Evolutionary conservation across 139 green algal species (phyloP), one percentile per base, ranked within the genome.

Genomic region (Chlorella sorokiniana): DNA sequence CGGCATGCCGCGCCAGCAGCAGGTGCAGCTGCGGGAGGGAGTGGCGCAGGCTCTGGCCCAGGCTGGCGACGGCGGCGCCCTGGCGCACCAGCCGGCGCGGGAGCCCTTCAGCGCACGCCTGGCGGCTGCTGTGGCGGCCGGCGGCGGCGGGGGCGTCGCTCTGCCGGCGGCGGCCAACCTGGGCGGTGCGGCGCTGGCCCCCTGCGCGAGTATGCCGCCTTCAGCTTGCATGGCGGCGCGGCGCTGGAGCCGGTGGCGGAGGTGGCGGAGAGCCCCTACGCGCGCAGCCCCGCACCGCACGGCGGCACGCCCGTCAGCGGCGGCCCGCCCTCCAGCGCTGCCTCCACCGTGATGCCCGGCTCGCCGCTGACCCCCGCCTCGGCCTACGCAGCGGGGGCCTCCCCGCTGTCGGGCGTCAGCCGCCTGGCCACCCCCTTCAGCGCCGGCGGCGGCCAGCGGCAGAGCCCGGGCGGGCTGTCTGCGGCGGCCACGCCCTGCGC

Each of bases 301-400:
- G 8, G 42, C n/a, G 41, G 42, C 69, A 40, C n/a, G n/a, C n/a
- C n/a, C 67, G 41, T 2, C 68, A 44, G 68, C 40, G 68, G 40
- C 41, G 75, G 59, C 56, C 35, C 67, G 29, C 59, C 59, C 40
- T 81, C 75, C 14, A 81, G 75, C 59, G 63, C 75, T 20, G 78
- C 78, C 29, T 83, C 78, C 9, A 78, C 78, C 6, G 45, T 61
- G 2, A 27, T 77, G 4, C 78, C 78, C 14, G 48, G 65, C 16
- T 83, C 78, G 25, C 78, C 78, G 18, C 67, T 83, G 33, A 83
- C 78, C 3, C 78, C 78, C 7, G 52, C 78, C 29, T 83, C 78
- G 0, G 78, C 37, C 18, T 81, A 48, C 59, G 75, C 59, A 3
- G 75, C 59, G 41, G 59, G 75, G 40, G 25, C 40, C n/a, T 45